Conservation (phyloP, 768 basidiomycete genomes). For the Suillus placidus region DNA sequence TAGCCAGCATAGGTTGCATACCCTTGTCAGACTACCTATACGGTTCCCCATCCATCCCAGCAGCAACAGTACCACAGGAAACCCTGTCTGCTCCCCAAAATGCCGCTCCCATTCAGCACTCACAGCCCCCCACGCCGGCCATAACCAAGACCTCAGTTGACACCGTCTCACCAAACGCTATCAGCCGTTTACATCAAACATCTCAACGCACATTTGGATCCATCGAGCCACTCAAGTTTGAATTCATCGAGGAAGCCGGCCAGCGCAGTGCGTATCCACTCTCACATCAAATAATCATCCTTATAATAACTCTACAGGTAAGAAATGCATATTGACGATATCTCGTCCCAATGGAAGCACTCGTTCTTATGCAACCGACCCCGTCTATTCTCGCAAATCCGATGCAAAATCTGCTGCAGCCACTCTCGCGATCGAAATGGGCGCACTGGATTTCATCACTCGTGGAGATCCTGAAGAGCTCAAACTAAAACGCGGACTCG, state of each 20-base stretch:
- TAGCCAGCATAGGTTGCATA: slow-evolving; percentile 33
- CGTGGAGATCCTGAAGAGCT: slow-evolving; percentile 44
- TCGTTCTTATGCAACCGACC: slow-evolving; percentile 57
- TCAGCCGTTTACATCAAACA: slow-evolving; percentile 44
- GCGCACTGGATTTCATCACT: slow-evolving; percentile 60
- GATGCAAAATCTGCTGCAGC: slow-evolving; percentile 61
- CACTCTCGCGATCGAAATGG: slow-evolving; percentile 56
- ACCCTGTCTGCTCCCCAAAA: background rate
- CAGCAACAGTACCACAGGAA: background rate
- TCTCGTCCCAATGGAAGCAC: slow-evolving; percentile 53
- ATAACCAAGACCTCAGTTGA: slow-evolving; percentile 4
- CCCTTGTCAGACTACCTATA: slow-evolving; percentile 31
- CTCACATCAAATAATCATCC: background rate
- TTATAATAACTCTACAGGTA: slow-evolving; percentile 39
- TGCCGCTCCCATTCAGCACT: slow-evolving; percentile 7
- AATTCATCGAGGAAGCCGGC: slow-evolving; percentile 45
- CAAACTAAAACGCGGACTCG: slow-evolving; percentile 38
- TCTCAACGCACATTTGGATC: slow-evolving; percentile 47
- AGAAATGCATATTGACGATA: slow-evolving; percentile 64
- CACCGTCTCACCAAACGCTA: slow-evolving; percentile 20
- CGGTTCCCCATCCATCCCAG: background rate
- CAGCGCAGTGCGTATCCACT: slow-evolving; percentile 35
- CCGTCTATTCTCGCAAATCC: slow-evolving; percentile 43
- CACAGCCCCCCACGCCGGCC: slow-evolving; percentile 12
- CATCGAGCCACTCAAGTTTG: slow-evolving; percentile 46